A percentile compares a stretch with the other conserved stretches of the same genome.
Conservation (phyloP, 164 flowering plant species). For the Sedum album region DNA sequence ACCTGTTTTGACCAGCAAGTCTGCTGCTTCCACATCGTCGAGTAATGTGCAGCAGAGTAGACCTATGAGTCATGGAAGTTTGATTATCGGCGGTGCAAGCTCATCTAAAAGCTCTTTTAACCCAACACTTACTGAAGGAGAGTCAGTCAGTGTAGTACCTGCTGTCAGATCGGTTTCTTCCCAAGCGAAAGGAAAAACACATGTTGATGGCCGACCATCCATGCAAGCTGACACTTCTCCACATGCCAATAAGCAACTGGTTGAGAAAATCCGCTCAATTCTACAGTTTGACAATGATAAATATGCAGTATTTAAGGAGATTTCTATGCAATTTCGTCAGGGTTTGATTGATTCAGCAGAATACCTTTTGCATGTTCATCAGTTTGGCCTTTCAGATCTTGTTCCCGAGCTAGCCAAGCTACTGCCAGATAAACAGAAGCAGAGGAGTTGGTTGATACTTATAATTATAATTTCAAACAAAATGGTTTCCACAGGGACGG, state of each 20-base stretch:
- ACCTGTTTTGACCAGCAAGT: not conserved
- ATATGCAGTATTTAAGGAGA: conserved; percentile 51
- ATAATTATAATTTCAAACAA: conserved; percentile 35
- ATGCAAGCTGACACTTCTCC: conserved; percentile 47
- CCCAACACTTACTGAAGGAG: not conserved
- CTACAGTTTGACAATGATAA: conserved; percentile 54
- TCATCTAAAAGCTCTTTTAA: not conserved
- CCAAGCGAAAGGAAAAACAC: conserved; percentile 17
- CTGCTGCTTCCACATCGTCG: not conserved
- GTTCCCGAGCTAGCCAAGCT: conserved; percentile 76
- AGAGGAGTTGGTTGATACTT: conserved; percentile 63
- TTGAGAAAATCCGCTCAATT: conserved; percentile 62
- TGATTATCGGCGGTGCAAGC: conserved; percentile 3
- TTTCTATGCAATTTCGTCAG: conserved; percentile 63
- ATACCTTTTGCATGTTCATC: conserved; percentile 57
- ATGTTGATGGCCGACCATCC: conserved; percentile 14
- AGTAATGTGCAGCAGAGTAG: not conserved
- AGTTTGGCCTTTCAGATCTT: conserved; percentile 75
- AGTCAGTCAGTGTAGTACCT: not conserved
- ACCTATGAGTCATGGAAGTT: not conserved
- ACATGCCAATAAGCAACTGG: conserved; percentile 67
- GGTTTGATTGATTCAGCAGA: conserved; percentile 44
- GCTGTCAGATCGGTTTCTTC: conserved; percentile 39
- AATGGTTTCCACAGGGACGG: conserved; percentile 21
- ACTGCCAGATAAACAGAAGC: conserved; percentile 68